These are phyloP conservation scores for Capniomyces stellatus DNA, from an alignment of 371 early-diverging fungal genomes.

Conservation along the genomic window DNA sequence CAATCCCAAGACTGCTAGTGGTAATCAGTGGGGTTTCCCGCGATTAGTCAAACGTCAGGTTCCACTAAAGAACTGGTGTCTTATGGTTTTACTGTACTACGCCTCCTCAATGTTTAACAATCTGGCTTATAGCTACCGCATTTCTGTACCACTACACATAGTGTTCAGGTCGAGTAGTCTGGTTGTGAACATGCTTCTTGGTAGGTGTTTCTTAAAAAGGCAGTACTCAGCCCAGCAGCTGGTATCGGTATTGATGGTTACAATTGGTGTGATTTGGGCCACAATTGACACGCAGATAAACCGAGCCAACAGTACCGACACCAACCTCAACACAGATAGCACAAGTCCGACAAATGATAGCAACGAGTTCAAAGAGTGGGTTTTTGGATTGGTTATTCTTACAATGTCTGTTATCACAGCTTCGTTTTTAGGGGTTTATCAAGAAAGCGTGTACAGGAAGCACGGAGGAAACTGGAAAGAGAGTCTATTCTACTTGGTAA, in stretches of 20 bases:
- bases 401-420: constrained; percentile 53
- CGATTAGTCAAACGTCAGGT: constrained; percentile 42
- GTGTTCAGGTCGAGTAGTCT: constrained; percentile 71
- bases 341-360: background rate
- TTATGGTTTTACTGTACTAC: constrained; percentile 61
- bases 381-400: constrained; percentile 53
- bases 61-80: constrained; percentile 51
- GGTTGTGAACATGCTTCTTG: constrained; percentile 67
- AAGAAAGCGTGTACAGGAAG: constrained; percentile 58
- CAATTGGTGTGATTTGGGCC: constrained; percentile 53
- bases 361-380: constrained; percentile 27
- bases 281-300: constrained; percentile 22
- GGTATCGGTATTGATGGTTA: constrained; percentile 51
- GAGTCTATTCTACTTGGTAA: constrained; percentile 55
- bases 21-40: constrained; percentile 13
- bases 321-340: background rate
- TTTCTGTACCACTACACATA: constrained; percentile 76
- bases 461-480: constrained; percentile 80
- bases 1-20: background rate
- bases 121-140: constrained; percentile 53
- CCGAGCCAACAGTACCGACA: constrained; percentile 10
- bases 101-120: constrained; percentile 64
- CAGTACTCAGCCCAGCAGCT: constrained; percentile 36
- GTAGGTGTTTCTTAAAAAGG: constrained; percentile 46
- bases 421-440: constrained; percentile 62